Percentiles rank a stretch among this genome's conserved stretches.
Evolutionary conservation across 148 eudicot genomes (phyloP).

Genomic region (Camellia granthamiana): DNA sequence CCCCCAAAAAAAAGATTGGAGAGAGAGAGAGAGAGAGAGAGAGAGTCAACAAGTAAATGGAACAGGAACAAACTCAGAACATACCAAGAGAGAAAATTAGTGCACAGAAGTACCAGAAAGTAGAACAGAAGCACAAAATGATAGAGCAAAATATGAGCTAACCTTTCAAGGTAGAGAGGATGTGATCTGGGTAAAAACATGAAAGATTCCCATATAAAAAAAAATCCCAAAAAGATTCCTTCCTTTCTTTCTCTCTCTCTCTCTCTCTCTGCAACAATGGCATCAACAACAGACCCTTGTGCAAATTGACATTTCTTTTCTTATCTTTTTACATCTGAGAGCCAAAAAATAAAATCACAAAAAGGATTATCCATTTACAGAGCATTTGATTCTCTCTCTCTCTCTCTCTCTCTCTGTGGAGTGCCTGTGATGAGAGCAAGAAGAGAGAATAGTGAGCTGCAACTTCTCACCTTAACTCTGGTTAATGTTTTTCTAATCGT

Average conservation of each 20-base stretch:
- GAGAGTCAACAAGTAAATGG: not conserved
- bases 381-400: conserved; percentile 28
- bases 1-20: not conserved
- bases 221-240: conserved; percentile 6
- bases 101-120: conserved; percentile 14
- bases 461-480: not conserved
- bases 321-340: not conserved
- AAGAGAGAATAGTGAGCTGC: not conserved
- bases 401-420: not conserved
- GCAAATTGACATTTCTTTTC: conserved; percentile 7
- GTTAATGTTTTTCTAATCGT: not conserved
- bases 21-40: not conserved
- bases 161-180: conserved; percentile 7
- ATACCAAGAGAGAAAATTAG: not conserved
- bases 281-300: conserved; percentile 11
- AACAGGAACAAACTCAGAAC: not conserved
- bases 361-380: conserved; percentile 16
- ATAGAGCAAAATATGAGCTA: not conserved
- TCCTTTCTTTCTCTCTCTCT: conserved; percentile 6
- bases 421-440: conserved; percentile 6
- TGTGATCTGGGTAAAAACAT: conserved; percentile 1
- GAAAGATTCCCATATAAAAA: conserved; percentile 24
- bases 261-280: conserved; percentile 3
- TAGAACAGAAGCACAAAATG: not conserved
- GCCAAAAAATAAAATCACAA: not conserved